Evolutionary conservation across 2,329 filamentous ascomycete species (phyloP), one percentile per base, ranked within the genome.

Genomic region (Pyricularia sp.): DNA sequence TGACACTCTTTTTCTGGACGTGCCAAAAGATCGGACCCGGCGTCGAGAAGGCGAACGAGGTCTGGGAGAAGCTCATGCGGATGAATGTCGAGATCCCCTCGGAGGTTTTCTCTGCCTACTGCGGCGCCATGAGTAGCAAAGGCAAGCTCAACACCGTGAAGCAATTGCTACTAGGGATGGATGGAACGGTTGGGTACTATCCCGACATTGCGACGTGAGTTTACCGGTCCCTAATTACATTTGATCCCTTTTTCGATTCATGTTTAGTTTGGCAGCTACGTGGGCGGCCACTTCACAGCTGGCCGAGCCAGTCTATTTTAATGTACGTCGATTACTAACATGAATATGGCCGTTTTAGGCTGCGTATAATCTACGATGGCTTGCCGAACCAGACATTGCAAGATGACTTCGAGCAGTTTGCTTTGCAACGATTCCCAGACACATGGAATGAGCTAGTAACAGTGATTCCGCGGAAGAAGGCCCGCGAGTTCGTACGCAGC

Each of bases 31-130:
- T 81, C 70, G 83, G 85, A 1, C 82, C 82, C 75, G 81, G 90
- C 72, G 82, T 89, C 78, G 81, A 80, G 25, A 84, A 84, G 71
- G 87, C 91, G 59, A 86, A 87, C 25, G 82, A 86, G 65, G 87
- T 94, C 7, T 96, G 92, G 92, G 81, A 81, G 26, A 88, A 87
- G 78, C 84, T 95, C 69, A 84, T 85, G 73, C 83, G 83, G 69
- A 90, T 96, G 84, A 92, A 95, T 33, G 85, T 98, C 68, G 90
- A 92, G 59, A 84, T 97, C 28, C 91, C 93, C 55, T 84, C 86
- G 26, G 78, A 84, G 2, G 86, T 98, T 14, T 94, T 92, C 79
- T 87, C 87, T 25, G 88, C 90, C 1, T 98, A 97, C 76, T 82
- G 91, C 65, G 91, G 88, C 10, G 92, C 92, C 0, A 78, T 97